Evolutionary conservation across 345 rosid genomes (phyloP), one percentile per base, ranked within the genome.

Genomic region (Crucihimalaya himalaica): DNA sequence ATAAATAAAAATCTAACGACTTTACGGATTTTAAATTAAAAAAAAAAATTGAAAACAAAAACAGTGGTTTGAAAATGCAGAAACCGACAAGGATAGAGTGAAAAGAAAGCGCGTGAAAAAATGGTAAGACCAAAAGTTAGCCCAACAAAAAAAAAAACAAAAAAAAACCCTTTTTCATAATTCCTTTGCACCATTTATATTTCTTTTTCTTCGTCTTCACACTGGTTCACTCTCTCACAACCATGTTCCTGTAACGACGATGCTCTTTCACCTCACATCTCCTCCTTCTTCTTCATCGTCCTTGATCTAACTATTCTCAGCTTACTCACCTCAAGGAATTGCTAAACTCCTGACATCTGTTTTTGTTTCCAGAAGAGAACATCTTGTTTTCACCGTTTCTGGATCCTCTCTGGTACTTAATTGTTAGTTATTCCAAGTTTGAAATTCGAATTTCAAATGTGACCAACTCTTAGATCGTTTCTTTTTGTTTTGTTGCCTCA

Each of bases 61-160:
- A 28, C 48, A 64, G 35, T 70, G 45, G 65, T 76, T 77, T 77
- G 75, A 63, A 76, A 68, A 27, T 57, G 47, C 68, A 70, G 46
- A 77, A 70, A 64, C 80, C 80, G 76, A 76, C 80, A 70, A 76
- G 50, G 20, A 32, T 37, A 46, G 59, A 63, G 75, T 75, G 34
- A 68, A 63, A 76, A 70, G 60, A 70, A 70, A 76, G 63, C 76
- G 80, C 80, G 80, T 71, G 66, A 64, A 64, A 43, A 46, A 56
- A 47, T 69, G 65, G 45, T 34, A 63, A 28, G 21, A 67, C 50
- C 51, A 61, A 69, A 42, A 23, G 40, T 4, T 39, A 10, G 11
- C n/a, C n/a, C n/a, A n/a, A n/a, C n/a, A n/a, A n/a, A n/a, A n/a
- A n/a, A n/a, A n/a, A n/a, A n/a, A n/a, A n/a, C n/a, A n/a, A n/a